Evolutionary conservation across 495 filamentous ascomycete genomes (phyloP), one percentile per base, ranked within the genome.

Genomic region (Haplographium delicatum): DNA sequence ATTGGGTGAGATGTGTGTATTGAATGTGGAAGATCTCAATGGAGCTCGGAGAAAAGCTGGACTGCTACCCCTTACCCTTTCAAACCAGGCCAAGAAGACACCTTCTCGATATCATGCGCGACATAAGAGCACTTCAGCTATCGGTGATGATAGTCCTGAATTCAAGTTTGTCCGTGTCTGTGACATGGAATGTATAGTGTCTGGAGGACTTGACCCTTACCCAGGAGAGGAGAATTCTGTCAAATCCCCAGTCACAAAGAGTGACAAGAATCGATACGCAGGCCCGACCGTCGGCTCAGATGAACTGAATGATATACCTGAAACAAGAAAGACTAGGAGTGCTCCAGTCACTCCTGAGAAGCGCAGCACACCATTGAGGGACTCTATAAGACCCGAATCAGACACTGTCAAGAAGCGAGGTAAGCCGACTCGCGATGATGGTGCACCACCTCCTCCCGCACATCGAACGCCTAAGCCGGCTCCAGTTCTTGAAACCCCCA

Each of bases 381-480:
- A 53, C 8, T 50, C 43, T 3, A 58, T 53, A 44, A 44, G 51
- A 37, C 56, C 45, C 20, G 48, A 50, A 19, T 16, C 42, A 13
- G 41, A 54, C 22, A 37, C 27, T 3, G 9, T 20, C n/a, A 70
- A 72, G 47, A 50, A 65, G n/a, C 67, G 57, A 50, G 61, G 64
- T n/a, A 65, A 63, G 7, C 67, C 70, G 5, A 51, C 56, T 49
- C 47, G 53, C 8, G 20, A 51, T 8, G 55, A 56, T 33, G 49
- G 20, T 18, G 42, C 60, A 4, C 60, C 60, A 22, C 76, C 80
- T 27, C 79, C 70, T 22, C 38, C 70, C 63, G 50, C 72, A 62
- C 60, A 84, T 70, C 70, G 72, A 57, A 65, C 60, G 41, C 62
- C 35, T 62, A 62, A 69, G 48, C 75, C 74, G 31, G 65, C 69